Evolutionary conservation across 2,329 filamentous ascomycete species (phyloP).

Genomic region (Alternaria conjuncta): DNA sequence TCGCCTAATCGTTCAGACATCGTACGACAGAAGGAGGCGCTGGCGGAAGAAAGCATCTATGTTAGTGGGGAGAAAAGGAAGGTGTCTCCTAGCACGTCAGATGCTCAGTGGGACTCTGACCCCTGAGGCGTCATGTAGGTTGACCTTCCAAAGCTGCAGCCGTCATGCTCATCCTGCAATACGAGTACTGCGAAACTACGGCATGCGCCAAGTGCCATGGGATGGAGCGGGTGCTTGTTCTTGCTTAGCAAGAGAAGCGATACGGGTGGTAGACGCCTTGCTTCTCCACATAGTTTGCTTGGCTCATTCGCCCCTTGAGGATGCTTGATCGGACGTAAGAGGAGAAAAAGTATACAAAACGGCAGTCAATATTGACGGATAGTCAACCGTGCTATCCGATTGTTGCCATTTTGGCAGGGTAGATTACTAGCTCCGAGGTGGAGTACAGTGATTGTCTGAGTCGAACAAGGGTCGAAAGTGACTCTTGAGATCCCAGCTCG

Average conservation of each 20-base stretch:
- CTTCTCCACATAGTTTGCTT: conserved; percentile 1
- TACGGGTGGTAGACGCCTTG: not conserved
- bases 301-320: not conserved
- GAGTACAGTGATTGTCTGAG: not conserved
- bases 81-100: not conserved
- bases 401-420: not conserved
- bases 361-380: not conserved
- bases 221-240: not conserved
- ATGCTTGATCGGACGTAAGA: not conserved
- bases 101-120: not conserved
- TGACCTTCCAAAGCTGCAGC: not conserved
- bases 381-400: not conserved
- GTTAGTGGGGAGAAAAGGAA: not conserved
- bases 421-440: not conserved
- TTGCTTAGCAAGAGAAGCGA: not conserved
- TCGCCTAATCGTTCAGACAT: not conserved
- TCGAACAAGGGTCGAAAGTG: not conserved
- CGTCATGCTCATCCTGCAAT: not conserved
- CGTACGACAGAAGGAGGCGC: not conserved
- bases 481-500: not conserved
- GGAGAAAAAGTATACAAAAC: not conserved
- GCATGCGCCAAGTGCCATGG: not conserved
- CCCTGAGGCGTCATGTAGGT: not conserved
- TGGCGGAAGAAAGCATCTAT: not conserved
- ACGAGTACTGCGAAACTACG: not conserved